Evolutionary conservation across 2,329 filamentous ascomycete species (phyloP), one percentile per base, ranked within the genome.

Genomic region (Lachnum nothofagi): DNA sequence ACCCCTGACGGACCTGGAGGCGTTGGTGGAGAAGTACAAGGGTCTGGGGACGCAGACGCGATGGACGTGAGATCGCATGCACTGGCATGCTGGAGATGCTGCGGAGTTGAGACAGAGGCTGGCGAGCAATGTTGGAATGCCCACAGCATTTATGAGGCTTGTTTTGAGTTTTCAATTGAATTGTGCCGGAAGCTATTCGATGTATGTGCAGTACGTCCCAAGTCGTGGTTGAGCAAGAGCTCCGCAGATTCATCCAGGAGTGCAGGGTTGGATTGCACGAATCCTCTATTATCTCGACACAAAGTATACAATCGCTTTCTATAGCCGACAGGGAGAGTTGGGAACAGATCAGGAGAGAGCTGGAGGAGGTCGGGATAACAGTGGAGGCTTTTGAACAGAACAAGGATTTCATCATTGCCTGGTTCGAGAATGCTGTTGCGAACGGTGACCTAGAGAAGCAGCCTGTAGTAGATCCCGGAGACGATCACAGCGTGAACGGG

Each of bases 21-120:
- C 17, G 19, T 23, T 49, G 4, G 3, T 53, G 10, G 27, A 46
- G 6, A 58, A 55, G 29, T 53, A 58, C 22, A 31, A 54, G 45
- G 42, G 49, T 23, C 33, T 56, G 10, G 45, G 50, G 5, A 33
- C 45, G 3, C 10, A 49, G 24, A 49, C 44, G 31, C 39, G 53
- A 39, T 46, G 57, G 34, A 57, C 53, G 3, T 66, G 60, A 61
- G 60, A 62, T 42, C 47, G 58, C 31, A 39, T 66, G 8, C 59
- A 38, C 25, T 63, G 54, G 59, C 51, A 53, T 6, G 50, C 56
- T 8, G 33, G 50, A 9, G 55, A 60, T 6, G 51, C 61, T 22
- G 35, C 47, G 4, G 54, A 58, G 42, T 39, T 60, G 37, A 53
- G 58, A 29, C 29, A 34, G 17, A 49, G 60, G 7, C 49, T 63